phyloP scores from a whole-genome alignment of 768 basidiomycete genomes.

The Glaciozyma martinii region DNA sequence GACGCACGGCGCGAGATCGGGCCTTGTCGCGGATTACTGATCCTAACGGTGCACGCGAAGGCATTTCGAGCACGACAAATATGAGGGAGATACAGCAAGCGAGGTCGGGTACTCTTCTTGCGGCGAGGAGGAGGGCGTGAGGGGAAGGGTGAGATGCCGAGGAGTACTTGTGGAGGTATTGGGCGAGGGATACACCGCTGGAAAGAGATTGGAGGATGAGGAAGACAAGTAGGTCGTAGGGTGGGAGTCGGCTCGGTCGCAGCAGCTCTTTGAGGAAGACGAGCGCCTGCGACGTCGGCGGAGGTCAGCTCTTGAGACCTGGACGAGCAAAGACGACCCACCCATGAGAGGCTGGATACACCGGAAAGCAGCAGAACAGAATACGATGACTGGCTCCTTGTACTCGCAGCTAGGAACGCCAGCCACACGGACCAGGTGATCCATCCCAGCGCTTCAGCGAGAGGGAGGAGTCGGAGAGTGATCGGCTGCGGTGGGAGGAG shows the following conservation, averaged over 20 bases:
- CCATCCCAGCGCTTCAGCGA: conserved; percentile 10
- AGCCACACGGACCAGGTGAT: neutral
- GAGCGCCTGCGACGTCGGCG: neutral
- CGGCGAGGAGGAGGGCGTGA: neutral
- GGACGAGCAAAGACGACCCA: neutral
- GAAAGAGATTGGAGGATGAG: conserved; percentile 8
- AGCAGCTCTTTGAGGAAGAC: neutral
- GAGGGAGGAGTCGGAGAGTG: conserved; percentile 1
- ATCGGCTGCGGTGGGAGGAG: conserved; percentile 7
- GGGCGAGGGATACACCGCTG: neutral
- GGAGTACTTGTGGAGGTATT: neutral
- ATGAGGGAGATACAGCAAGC: neutral
- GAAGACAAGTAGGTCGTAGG: conserved; percentile 11
- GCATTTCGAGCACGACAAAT: conserved; percentile 1
- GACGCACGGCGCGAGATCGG: neutral
- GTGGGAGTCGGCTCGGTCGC: neutral
- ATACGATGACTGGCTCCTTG: neutral
- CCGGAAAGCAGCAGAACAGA: no score
- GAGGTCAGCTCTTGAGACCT: no score
- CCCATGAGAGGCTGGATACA: neutral
- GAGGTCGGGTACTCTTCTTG: conserved; percentile 3
- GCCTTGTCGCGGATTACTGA: neutral
- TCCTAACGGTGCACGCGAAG: conserved; percentile 8
- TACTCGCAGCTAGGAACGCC: fast-evolving
- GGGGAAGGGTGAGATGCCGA: neutral